phyloP scores from a whole-genome alignment of 768 basidiomycete genomes.

The Pleurotus platypus region DNA sequence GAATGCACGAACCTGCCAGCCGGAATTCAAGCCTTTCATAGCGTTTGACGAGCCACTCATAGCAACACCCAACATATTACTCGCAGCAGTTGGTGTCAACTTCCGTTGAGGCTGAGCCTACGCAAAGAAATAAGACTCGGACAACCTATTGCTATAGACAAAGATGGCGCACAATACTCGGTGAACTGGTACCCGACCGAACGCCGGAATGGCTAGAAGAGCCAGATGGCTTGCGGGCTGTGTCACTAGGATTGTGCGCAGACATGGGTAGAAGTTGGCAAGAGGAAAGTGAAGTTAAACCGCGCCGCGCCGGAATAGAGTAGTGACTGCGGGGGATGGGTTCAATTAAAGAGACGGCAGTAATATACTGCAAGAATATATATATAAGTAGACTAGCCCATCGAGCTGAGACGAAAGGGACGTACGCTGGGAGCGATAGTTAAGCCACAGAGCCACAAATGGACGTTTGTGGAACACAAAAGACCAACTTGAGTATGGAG shows the following conservation, averaged over 20 bases:
- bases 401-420: conserved; percentile 4
- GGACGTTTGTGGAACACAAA: conserved; percentile 18
- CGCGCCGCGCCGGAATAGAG: not conserved
- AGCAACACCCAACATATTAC: conserved; percentile 51
- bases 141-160: conserved; percentile 2
- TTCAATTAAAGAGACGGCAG: too few relatives aligned
- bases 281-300: too few relatives aligned
- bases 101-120: conserved; percentile 44
- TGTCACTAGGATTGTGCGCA: conserved; percentile 35
- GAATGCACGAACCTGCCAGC: conserved; percentile 58
- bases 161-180: conserved; percentile 45
- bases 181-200: conserved; percentile 61
- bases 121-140: conserved; percentile 9
- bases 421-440: conserved; percentile 10
- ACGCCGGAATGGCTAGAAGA: conserved; percentile 64
- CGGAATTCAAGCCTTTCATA: conserved; percentile 52
- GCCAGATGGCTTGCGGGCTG: conserved; percentile 64
- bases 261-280: conserved; percentile 21
- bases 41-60: conserved; percentile 38
- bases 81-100: conserved; percentile 33
- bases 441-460: conserved; percentile 14
- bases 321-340: not conserved
- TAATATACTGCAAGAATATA: not conserved
- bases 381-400: too few relatives aligned
- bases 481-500: conserved; percentile 23